Base-by-base conservation (phyloP, 306 rosid species). In the Trifolium repens region DNA sequence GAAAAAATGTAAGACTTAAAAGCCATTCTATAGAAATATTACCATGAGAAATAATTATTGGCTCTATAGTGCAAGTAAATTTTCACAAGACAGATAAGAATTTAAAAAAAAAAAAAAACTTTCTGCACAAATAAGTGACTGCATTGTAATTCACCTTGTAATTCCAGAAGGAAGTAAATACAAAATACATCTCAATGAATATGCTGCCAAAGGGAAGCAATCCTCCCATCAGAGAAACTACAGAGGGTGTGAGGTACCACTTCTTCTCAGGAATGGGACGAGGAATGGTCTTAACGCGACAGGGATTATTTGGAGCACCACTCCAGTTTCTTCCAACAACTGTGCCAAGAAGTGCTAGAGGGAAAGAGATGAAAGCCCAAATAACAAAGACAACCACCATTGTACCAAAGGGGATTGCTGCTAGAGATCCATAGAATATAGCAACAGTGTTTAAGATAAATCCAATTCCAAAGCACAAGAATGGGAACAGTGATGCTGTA, bases 191-290 rank as follows among this genome's bases (percentile, higher is more conserved):
- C 94, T 96, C 99, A 8, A 96, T 96, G 89, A 96, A 96, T 78
- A 96, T 96, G 88, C 99, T 96, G 74, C 99, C 99, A 80, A 96
- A 96, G 11, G 99, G 99, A 80, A 96, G 96, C 84, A 96, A 83
- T 82, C 99, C 99, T 74, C 99, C 99, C 99, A 96, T 96, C 88
- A 96, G 64, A 59, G 99, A 92, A 76, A 96, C 96, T 22, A 96
- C 97, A 19, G 98, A 92, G 27, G 99, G 98, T 39, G 97, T 96
- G 84, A 96, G 92, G 83, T 96, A 96, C 99, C 99, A 96, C 84
- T 96, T 96, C 88, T 96, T 96, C 96, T 96, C 99, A 66, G 99
- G 99, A 83, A 96, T 92, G 19, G 98, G 99, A 68, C 99, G 99
- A 60, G 99, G 99, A 85, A 96, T 96, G 71, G 99, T 96, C 85